Evolutionary conservation across 352 stramenopile genomes (phyloP), one percentile per base, ranked within the genome.

Genomic region (Globisporangium yorkense): DNA sequence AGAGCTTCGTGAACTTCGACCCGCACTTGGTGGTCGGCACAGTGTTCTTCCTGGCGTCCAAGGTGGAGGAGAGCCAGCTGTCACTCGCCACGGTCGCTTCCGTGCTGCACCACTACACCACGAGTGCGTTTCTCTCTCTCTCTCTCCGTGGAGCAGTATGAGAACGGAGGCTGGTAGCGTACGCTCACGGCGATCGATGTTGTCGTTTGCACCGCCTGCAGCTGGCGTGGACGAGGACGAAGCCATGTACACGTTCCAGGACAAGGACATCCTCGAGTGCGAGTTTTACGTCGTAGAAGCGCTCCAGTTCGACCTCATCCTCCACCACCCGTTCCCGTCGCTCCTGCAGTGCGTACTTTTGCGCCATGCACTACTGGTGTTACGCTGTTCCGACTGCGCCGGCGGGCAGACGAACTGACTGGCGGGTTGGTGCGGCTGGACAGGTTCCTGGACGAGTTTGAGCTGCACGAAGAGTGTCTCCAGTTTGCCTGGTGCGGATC

Each of bases 261-360:
- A 96, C 64, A 92, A 92, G 59, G 86, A 96, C 62, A 92, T 96
- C 29, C 77, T 96, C 39, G 86, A 96, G 61, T 96, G 86, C 74
- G 86, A 96, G 68, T 96, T 94, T 61, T 94, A 94, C 75, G 78
- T 94, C 24, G 80, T 96, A 54, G 84, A 96, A 59, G 78, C 86
- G 41, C 71, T 92, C 44, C 86, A 94, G 60, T 96, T 93, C 55
- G 86, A 96, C 49, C 71, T 96, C 51, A 93, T 96, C 54, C 72
- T 96, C 37, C 83, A 93, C 56, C 86, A 96, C 48, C 86, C 86
- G 47, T 96, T 94, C 63, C 77, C 74, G 13, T 72, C 86, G 7
- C 69, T 96, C 44, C 70, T 93, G n/a, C 77, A 89, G 84, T 94
- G 69, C 48, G 75, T 77, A 5, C 20, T 37, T 21, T 20, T 35